These are phyloP conservation scores for Corinectria fuckeliana DNA, from an alignment of 2,329 filamentous ascomycete genomes.

Conservation along the genomic window DNA sequence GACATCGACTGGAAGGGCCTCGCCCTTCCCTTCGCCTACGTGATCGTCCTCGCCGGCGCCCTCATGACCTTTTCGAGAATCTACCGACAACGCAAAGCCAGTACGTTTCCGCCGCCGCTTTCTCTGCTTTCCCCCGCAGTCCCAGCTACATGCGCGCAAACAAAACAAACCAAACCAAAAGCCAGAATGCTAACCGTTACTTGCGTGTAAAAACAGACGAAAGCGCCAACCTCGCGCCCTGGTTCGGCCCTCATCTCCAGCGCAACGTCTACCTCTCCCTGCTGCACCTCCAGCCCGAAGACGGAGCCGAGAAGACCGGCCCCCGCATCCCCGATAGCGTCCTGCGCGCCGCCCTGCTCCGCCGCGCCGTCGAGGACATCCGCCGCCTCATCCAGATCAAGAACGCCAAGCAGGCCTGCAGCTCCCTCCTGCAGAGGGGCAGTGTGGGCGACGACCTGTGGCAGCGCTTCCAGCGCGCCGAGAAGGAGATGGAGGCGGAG, in stretches of 20 bases:
- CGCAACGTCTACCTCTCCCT: slow-evolving; percentile 95
- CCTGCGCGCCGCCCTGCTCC: slow-evolving; percentile 84
- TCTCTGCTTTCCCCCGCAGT: not conserved
- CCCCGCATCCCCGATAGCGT: slow-evolving; percentile 80
- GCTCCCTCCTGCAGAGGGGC: slow-evolving; percentile 82
- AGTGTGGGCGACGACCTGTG: slow-evolving; percentile 96
- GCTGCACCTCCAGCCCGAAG: slow-evolving; percentile 74
- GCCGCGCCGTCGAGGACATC: slow-evolving; percentile 92
- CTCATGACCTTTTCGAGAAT: slow-evolving; percentile 91
- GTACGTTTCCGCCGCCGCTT: slow-evolving; percentile 51
- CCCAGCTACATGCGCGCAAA: not conserved
- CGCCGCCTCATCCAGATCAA: slow-evolving; percentile 88
- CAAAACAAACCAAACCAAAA: too few relatives aligned
- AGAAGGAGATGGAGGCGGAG: slow-evolving; percentile 98
- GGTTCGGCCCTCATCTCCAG: slow-evolving; percentile 90
- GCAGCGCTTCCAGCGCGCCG: slow-evolving; percentile 88
- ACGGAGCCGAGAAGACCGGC: slow-evolving; percentile 69
- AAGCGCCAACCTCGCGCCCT: slow-evolving; percentile 86
- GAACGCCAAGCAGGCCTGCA: slow-evolving; percentile 85
- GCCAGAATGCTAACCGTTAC: slow-evolving; percentile 11
- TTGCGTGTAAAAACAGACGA: slow-evolving; percentile 59
- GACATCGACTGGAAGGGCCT: slow-evolving; percentile 82
- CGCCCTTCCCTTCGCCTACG: slow-evolving; percentile 85
- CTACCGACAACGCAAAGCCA: slow-evolving; percentile 89
- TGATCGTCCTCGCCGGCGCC: slow-evolving; percentile 84